A percentile compares a stretch with the other conserved stretches of the same genome.
Evolutionary conservation across 2,329 filamentous ascomycete genomes (phyloP).

Genomic region (Verticillium klebahnii): DNA sequence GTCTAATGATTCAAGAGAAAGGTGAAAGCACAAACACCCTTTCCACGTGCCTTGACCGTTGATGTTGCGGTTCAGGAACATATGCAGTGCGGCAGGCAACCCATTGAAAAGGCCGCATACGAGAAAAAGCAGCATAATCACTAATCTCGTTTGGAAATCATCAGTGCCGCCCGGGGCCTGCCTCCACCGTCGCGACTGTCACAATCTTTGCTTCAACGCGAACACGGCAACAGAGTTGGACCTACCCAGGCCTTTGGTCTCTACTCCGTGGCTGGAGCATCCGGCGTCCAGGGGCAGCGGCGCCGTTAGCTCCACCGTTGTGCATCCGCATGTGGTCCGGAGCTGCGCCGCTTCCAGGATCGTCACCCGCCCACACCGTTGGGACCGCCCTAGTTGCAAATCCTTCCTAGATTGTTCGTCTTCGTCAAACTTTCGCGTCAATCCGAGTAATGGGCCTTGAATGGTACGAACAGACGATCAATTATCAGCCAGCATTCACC

Average conservation of each 20-base stretch:
- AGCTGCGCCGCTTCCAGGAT: neutral
- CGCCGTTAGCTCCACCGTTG: neutral
- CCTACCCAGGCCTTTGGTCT: neutral
- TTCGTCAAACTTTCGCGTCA: too few species aligned
- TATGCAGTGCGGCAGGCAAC: too few species aligned
- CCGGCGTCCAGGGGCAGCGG: neutral
- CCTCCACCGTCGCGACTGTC: neutral
- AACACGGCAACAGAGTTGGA: neutral
- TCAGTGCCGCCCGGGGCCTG: neutral
- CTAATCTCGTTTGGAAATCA: neutral
- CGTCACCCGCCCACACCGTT: neutral
- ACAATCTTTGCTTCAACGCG: neutral
- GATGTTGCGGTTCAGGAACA: too few species aligned
- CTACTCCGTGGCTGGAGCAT: neutral
- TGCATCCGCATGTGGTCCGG: neutral
- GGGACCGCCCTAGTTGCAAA: neutral
- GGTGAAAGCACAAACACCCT: too few species aligned
- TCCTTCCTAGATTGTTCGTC: too few species aligned
- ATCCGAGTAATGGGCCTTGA: too few species aligned
- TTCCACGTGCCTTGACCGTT: too few species aligned
- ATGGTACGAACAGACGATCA: too few species aligned
- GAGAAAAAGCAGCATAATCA: neutral
- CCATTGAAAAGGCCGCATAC: neutral
- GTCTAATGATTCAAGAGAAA: too few species aligned
- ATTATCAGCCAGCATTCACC: too few species aligned